Conservation (phyloP, 805 yeast genomes). For the Lipomyces orientalis region DNA sequence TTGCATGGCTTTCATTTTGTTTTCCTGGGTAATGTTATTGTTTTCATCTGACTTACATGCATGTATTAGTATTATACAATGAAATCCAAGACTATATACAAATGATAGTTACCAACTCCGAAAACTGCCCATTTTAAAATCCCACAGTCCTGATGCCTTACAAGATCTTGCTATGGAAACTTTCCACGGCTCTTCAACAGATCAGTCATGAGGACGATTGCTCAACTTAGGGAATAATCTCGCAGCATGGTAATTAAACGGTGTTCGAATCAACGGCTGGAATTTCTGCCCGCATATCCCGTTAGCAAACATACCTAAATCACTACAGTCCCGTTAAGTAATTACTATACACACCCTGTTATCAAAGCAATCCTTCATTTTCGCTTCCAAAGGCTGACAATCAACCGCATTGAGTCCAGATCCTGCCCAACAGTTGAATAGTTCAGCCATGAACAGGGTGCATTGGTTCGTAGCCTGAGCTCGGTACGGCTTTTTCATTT, state of each 20-base stretch:
- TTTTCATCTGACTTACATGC: background rate
- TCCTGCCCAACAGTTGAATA: conserved; percentile 39
- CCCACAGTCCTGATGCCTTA: background rate
- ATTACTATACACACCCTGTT: conserved; percentile 17
- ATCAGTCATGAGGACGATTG: conserved; percentile 24
- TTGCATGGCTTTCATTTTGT: background rate
- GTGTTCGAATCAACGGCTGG: conserved; percentile 12
- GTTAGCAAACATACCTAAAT: background rate
- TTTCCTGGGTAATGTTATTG: background rate
- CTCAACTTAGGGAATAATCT: conserved; percentile 31
- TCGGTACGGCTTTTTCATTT: conserved; percentile 13
- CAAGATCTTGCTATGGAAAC: background rate
- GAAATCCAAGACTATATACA: conserved; percentile 8
- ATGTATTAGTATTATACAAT: conserved; percentile 6
- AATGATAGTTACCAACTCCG: background rate
- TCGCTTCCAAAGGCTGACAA: conserved; percentile 23
- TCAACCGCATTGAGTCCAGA: conserved; percentile 26
- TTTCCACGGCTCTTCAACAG: background rate
- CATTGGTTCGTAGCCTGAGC: conserved; percentile 23
- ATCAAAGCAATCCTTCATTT: conserved; percentile 30
- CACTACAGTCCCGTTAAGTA: background rate
- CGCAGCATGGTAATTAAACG: conserved; percentile 38
- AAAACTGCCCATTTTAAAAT: background rate
- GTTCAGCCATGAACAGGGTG: conserved; percentile 23
- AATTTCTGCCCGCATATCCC: conserved; percentile 10